A percentile compares a stretch with the other conserved stretches of the same genome.
Conservation (phyloP, 805 yeast species). For the Kodamaea nitidulidarum region DNA sequence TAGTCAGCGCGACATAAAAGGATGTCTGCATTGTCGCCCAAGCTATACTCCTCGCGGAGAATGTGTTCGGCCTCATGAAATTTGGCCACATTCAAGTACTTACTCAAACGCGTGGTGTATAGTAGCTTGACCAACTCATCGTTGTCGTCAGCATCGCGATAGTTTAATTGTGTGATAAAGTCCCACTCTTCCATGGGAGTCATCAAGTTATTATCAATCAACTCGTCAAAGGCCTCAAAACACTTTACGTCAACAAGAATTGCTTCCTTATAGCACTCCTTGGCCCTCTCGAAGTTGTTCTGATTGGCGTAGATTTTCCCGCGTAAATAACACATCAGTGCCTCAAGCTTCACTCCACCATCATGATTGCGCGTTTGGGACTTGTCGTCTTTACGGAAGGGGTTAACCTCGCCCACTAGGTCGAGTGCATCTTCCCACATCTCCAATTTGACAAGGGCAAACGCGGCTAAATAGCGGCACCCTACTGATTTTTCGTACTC, state of each 20-base stretch:
- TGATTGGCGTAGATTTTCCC: conserved; percentile 81
- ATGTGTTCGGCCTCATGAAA: conserved; percentile 64
- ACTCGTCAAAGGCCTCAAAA: conserved; percentile 84
- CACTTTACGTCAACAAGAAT: conserved; percentile 84
- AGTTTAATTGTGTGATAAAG: conserved; percentile 57
- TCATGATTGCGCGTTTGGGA: conserved; percentile 51
- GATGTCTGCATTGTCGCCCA: conserved; percentile 68
- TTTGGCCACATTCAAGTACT: conserved; percentile 56
- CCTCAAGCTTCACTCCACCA: conserved; percentile 83
- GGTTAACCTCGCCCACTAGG: conserved; percentile 76
- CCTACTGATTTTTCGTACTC: conserved; percentile 59
- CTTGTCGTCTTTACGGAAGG: conserved; percentile 48
- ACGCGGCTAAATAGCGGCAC: conserved; percentile 77
- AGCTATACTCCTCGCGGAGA: conserved; percentile 66
- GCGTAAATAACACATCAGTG: conserved; percentile 79
- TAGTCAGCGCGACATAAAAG: conserved; percentile 65
- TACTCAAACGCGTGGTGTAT: conserved; percentile 73
- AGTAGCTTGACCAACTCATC: conserved; percentile 73
- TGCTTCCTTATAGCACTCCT: conserved; percentile 83
- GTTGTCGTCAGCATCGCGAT: conserved; percentile 72
- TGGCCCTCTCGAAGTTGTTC: conserved; percentile 81
- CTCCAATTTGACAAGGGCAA: conserved; percentile 67
- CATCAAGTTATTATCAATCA: conserved; percentile 66
- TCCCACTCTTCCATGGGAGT: conserved; percentile 89
- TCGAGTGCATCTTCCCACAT: conserved; percentile 87